Base-by-base conservation (phyloP, 2,329 filamentous ascomycete species). In the Orbilia quercus region DNA sequence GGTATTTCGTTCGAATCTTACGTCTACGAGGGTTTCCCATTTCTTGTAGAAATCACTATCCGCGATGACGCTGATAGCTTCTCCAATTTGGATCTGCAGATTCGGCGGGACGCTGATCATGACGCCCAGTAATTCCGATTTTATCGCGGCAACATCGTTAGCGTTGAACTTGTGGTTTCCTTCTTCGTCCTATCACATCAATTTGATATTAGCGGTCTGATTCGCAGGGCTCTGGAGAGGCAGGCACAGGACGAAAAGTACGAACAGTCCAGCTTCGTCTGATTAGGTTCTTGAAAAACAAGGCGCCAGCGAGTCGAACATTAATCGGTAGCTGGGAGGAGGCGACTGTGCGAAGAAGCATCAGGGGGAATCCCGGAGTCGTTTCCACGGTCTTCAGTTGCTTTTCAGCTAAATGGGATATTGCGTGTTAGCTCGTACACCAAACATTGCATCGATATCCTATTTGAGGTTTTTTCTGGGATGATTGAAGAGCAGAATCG, bases 221-320 rank as follows among this genome's bases (percentile, higher is more conserved):
- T n/a, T 42, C 36, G 38, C 23, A 16, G 38, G n/a, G n/a, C n/a
- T n/a, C 9, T 50, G 7, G 20, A 9, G 25, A 55, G 14, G 23
- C 20, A 42, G 11, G 36, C 11, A 42, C 16, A 7, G 18, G 12
- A 9, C 1, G 12, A 48, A 84, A 25, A 23, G 11, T 45, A 72
- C 87, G 77, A 82, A 90, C 88, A 78, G 92, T 91, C 88, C 96
- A 99, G 84, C 92, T 95, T 80, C 90, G 88, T 81, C 91, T 90
- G 79, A 99, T 92, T 81, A 96, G 96, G 84, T 99, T 99, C 83
- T 99, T 99, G 87, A 99, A 99, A 83, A 91, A 95, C 72, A 99
- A 85, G 25, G 95, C 91, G 78, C 91, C 91, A 5, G 94, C 88
- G 44, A 99, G 88, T 75, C 95, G 89, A 74, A 91, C 95, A 78